A percentile compares a stretch with the other conserved stretches of the same genome.
These are phyloP conservation scores for Aspergillus nomiae DNA, from an alignment of 2,329 filamentous ascomycete species.

Conservation along the genomic window DNA sequence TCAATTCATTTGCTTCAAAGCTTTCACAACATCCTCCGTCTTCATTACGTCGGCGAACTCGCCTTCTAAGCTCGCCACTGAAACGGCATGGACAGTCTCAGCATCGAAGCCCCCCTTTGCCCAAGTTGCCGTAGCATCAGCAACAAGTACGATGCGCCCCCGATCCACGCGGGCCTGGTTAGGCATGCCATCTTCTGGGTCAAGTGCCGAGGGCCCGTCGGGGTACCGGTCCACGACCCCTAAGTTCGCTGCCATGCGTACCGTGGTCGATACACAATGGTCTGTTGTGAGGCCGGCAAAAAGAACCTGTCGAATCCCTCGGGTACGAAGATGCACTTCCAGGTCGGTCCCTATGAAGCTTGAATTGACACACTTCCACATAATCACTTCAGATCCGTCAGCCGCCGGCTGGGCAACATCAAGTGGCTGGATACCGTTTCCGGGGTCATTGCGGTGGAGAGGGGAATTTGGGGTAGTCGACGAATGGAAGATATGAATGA, in stretches of 20 bases:
- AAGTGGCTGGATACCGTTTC: constrained; percentile 29
- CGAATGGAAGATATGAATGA: constrained; percentile 52
- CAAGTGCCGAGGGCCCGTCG: constrained; percentile 10
- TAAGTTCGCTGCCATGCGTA: constrained; percentile 52
- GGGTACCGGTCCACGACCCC: constrained; percentile 41
- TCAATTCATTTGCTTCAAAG: constrained; percentile 19
- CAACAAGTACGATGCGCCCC: constrained; percentile 45
- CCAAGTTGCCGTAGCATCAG: constrained; percentile 52
- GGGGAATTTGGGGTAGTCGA: constrained; percentile 38
- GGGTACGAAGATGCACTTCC: constrained; percentile 37
- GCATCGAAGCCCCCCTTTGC: constrained; percentile 47
- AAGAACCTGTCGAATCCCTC: constrained; percentile 41
- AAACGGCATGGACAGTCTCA: constrained; percentile 49
- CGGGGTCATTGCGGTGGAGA: constrained; percentile 39
- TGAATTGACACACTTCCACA: constrained; percentile 51
- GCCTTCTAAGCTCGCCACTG: constrained; percentile 46
- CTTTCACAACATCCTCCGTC: constrained; percentile 40
- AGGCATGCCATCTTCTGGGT: constrained; percentile 15
- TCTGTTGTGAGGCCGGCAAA: constrained; percentile 51
- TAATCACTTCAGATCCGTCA: constrained; percentile 38
- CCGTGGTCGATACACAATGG: constrained; percentile 53
- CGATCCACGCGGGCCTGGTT: constrained; percentile 23
- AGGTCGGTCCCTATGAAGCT: constrained; percentile 50
- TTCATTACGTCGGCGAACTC: constrained; percentile 49
- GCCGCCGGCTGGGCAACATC: constrained; percentile 34